A percentile compares a stretch with the other conserved stretches of the same genome.
These are phyloP conservation scores for Pseudogymnoascus sp. DNA, from an alignment of 2,329 filamentous ascomycete genomes.

Conservation along the genomic window DNA sequence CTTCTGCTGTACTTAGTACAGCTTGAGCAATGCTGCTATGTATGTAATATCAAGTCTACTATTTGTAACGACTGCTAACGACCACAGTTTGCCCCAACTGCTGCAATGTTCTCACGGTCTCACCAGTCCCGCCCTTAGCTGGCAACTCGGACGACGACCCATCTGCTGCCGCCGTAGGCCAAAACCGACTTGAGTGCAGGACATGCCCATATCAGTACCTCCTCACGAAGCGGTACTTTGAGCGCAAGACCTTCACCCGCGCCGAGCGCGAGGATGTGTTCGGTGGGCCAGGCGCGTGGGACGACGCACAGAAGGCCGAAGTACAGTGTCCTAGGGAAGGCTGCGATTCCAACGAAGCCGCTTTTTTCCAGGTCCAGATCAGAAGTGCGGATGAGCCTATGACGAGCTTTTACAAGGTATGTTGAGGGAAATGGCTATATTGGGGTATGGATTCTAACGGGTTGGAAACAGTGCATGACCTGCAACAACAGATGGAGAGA, in stretches of 20 bases:
- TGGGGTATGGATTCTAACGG: conserved; percentile 10
- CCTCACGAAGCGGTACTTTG: conserved; percentile 68
- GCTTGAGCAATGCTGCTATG: conserved; percentile 53
- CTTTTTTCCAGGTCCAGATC: conserved; percentile 96
- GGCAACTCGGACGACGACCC: conserved; percentile 21
- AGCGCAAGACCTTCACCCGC: conserved; percentile 69
- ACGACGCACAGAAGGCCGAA: conserved; percentile 77
- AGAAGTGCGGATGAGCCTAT: conserved; percentile 96
- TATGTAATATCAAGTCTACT: conserved; percentile 30
- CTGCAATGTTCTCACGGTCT: conserved; percentile 75
- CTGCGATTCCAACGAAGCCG: conserved; percentile 77
- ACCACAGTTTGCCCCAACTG: conserved; percentile 68
- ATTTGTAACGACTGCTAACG: conserved; percentile 15
- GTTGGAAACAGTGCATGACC: conserved; percentile 49
- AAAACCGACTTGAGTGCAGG: conserved; percentile 87
- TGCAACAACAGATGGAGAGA: conserved; percentile 60
- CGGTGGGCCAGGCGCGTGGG: conserved; percentile 80
- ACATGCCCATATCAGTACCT: conserved; percentile 90
- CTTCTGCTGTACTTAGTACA: not conserved
- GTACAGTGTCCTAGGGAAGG: conserved; percentile 74
- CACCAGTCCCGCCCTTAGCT: conserved; percentile 31
- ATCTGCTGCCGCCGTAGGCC: conserved; percentile 28
- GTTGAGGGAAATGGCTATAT: conserved; percentile 18
- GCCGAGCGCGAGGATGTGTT: conserved; percentile 87
- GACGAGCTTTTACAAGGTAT: conserved; percentile 88